Evolutionary conservation across 441 rosid species (phyloP), one percentile per base, ranked within the genome.

Genomic region (Populus tomentosa): DNA sequence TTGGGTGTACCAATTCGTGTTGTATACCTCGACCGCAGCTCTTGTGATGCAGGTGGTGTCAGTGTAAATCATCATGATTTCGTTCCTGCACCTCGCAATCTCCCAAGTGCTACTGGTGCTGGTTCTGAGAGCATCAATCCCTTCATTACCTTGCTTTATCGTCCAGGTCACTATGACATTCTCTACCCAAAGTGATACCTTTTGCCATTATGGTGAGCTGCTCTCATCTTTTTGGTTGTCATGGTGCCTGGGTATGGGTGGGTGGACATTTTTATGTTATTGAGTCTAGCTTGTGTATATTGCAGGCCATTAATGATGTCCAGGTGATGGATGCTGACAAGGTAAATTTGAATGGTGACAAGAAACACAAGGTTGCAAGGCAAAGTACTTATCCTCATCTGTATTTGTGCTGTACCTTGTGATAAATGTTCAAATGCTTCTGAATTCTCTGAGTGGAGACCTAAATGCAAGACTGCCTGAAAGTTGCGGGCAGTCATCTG

Each of bases 121-220:
- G 5, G 82, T 77, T 78, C 84, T 59, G 81, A 78, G 74, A 75
- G 79, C 33, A 68, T 78, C 38, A 79, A 69, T 71, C 99, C 98
- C 72, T 92, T 89, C 83, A 92, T 96, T 71, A 90, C 86, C 64
- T 88, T 96, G 87, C 87, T 96, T 46, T 94, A 96, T 89, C 98
- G 97, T 78, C 98, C 99, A 0, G 99, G 98, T 67, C 99, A 94
- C 86, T 96, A 94, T 30, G 99, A 96, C 75, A 96, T 96, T 76
- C 98, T 96, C 79, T 94, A 96, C 85, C 90, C 92, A 9, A 92
- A 91, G 84, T 86, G 89, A 90, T 70, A 80, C 68, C 11, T 21
- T 35, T 46, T 50, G 74, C 42, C 7, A 65, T 67, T 66, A 79
- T 32, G 84, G 89, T 86, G 77, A 85, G 87, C 8, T 53, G 50